Conservation (phyloP, 768 basidiomycete species). For the Leccinum longicurvipes region DNA sequence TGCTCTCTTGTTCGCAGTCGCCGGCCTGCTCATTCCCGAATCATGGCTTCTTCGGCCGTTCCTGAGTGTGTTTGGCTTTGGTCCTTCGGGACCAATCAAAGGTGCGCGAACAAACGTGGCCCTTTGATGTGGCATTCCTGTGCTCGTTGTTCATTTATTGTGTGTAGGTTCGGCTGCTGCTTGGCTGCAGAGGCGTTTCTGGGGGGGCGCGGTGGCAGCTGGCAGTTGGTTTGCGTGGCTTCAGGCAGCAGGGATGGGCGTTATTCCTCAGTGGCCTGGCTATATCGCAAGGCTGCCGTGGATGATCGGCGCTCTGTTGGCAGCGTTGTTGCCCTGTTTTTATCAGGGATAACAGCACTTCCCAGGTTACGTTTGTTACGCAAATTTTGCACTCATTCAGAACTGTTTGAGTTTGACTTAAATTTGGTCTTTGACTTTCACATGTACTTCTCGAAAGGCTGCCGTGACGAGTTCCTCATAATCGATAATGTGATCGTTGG, state of each 20-base stretch:
- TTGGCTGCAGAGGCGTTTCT: slow-evolving; percentile 6
- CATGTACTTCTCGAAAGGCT: no score
- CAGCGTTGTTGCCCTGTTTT: not conserved
- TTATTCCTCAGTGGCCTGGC: slow-evolving; percentile 5
- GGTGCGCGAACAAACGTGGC: not conserved
- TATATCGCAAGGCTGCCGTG: not conserved
- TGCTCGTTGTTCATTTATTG: no score
- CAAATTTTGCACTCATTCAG: no score
- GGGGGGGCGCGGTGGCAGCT: not conserved
- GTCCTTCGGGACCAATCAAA: slow-evolving; percentile 11
- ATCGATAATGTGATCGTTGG: no score
- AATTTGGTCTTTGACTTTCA: no score
- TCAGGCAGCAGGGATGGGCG: slow-evolving; percentile 14
- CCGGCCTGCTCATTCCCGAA: slow-evolving; percentile 8
- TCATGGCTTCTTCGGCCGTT: slow-evolving; percentile 15
- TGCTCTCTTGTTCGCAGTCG: not conserved
- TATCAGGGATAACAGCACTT: not conserved
- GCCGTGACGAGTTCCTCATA: no score
- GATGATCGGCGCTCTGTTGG: not conserved
- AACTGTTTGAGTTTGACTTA: no score
- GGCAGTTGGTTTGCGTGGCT: slow-evolving; percentile 14
- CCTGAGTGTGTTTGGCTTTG: slow-evolving; percentile 13
- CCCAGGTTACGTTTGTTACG: no score
- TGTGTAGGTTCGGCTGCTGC: slow-evolving; percentile 10
- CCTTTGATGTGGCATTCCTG: no score